A percentile compares a stretch with the other conserved stretches of the same genome.
Evolutionary conservation across 208 protist species (phyloP).

Genomic region (Giardia muris): DNA sequence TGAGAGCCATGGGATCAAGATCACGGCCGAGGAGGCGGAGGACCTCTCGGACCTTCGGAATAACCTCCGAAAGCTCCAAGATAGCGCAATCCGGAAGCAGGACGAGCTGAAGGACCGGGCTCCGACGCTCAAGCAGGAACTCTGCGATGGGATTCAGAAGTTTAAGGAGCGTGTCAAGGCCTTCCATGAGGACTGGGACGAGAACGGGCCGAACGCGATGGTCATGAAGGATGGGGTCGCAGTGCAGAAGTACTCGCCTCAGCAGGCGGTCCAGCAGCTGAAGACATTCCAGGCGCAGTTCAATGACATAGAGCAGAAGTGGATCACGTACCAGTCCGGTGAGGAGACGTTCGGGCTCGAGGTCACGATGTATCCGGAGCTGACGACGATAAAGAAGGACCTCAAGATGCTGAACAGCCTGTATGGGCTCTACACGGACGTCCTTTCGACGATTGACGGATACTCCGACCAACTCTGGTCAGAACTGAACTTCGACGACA

Average conservation of each 20-base stretch:
- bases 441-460: conserved; percentile 68
- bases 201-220: conserved; percentile 75
- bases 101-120: conserved; percentile 69
- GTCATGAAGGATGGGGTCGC: conserved; percentile 50
- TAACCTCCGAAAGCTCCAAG: conserved; percentile 68
- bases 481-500: conserved; percentile 72
- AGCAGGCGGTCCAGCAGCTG: conserved; percentile 74
- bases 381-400: conserved; percentile 69
- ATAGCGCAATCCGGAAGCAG: conserved; percentile 54
- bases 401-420: conserved; percentile 73
- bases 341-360: conserved; percentile 80
- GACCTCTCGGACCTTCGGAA: conserved; percentile 69
- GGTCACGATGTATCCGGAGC: conserved; percentile 70
- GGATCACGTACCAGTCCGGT: conserved; percentile 67
- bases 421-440: conserved; percentile 75
- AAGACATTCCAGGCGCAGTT: conserved; percentile 77
- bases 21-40: conserved; percentile 81
- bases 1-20: conserved; percentile 60
- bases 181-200: conserved; percentile 75
- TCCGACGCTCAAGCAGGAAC: conserved; percentile 66
- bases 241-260: conserved; percentile 41
- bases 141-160: conserved; percentile 69
- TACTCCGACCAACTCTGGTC: conserved; percentile 77
- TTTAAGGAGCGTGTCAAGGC: conserved; percentile 67
- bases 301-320: conserved; percentile 73